These are phyloP conservation scores for Hypoxylon sp. DNA, from an alignment of 2,329 filamentous ascomycete genomes.

Conservation along the genomic window DNA sequence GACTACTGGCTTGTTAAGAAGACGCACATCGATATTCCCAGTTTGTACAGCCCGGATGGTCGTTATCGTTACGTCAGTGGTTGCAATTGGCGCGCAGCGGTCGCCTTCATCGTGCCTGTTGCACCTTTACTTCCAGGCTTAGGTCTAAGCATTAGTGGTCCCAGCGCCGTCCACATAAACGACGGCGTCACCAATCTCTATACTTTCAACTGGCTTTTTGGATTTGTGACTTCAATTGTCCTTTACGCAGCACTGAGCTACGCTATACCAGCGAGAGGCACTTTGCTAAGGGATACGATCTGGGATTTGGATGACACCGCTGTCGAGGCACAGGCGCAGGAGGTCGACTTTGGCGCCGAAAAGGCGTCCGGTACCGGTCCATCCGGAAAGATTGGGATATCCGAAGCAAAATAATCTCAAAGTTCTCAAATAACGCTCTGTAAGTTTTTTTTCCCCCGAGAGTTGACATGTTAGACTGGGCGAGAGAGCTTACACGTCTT, in stretches of 20 bases:
- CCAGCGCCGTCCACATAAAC: constrained; percentile 49
- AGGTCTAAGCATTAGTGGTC: constrained; percentile 59
- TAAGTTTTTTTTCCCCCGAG: neutral
- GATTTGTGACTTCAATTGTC: constrained; percentile 69
- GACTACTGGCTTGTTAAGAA: constrained; percentile 73
- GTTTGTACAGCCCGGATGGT: constrained; percentile 56
- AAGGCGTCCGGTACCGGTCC: constrained; percentile 16
- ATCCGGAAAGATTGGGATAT: constrained; percentile 8
- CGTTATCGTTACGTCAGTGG: constrained; percentile 64
- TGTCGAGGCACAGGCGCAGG: constrained; percentile 45
- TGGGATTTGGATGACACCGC: constrained; percentile 54
- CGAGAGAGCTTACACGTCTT: neutral
- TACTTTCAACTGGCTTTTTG: constrained; percentile 76
- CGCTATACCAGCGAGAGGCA: constrained; percentile 65
- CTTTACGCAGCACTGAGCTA: constrained; percentile 68
- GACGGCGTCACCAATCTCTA: constrained; percentile 70
- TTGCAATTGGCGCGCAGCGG: constrained; percentile 72
- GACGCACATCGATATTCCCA: constrained; percentile 64
- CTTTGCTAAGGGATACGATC: constrained; percentile 61
- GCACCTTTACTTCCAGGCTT: constrained; percentile 71
- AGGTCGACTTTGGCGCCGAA: constrained; percentile 40
- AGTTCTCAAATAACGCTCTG: neutral
- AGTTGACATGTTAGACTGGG: neutral
- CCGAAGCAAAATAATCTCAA: constrained; percentile 15
- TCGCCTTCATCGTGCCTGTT: constrained; percentile 71